phyloP scores from a whole-genome alignment of 495 filamentous ascomycete genomes.

The Niebla homalea region DNA sequence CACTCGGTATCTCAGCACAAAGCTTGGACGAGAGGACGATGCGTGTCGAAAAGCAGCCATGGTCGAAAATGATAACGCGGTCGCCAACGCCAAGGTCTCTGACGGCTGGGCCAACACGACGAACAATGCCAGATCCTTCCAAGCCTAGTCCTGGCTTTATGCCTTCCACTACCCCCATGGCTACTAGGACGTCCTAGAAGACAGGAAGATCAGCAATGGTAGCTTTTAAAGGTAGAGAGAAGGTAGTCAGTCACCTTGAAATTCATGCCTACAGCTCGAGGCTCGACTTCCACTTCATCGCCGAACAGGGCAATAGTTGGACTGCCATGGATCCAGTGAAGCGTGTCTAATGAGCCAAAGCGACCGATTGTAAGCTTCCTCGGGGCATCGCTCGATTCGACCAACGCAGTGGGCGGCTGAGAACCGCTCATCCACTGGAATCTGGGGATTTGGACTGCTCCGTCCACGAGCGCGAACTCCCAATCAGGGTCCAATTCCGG shows the following conservation, averaged over 20 bases:
- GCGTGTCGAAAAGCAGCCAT: no score
- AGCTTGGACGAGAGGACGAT: not conserved
- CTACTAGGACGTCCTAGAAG: slow-evolving; percentile 23
- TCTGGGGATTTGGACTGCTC: slow-evolving; percentile 4
- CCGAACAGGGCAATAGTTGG: slow-evolving; percentile 21
- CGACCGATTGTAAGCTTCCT: slow-evolving; percentile 13
- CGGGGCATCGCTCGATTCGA: not conserved
- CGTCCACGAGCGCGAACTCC: not conserved
- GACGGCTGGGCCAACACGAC: slow-evolving; percentile 26
- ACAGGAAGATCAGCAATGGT: slow-evolving; percentile 13
- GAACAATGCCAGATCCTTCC: slow-evolving; percentile 29
- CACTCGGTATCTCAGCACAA: slow-evolving; percentile 19
- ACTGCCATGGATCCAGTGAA: slow-evolving; percentile 17
- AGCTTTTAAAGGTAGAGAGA: slow-evolving; percentile 25
- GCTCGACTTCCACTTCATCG: slow-evolving; percentile 21
- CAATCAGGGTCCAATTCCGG: not conserved
- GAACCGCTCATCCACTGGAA: slow-evolving; percentile 4
- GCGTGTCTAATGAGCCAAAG: slow-evolving; percentile 17
- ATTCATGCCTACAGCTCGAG: slow-evolving; percentile 28
- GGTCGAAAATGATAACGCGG: slow-evolving; percentile 20
- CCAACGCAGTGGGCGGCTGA: not conserved
- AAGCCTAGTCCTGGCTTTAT: slow-evolving; percentile 25
- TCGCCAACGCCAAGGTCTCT: slow-evolving; percentile 25
- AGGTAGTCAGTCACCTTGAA: slow-evolving; percentile 22
- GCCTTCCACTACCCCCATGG: slow-evolving; percentile 26